Conservation (phyloP, 2,329 filamentous ascomycete genomes). For the Botrytis paeoniae region DNA sequence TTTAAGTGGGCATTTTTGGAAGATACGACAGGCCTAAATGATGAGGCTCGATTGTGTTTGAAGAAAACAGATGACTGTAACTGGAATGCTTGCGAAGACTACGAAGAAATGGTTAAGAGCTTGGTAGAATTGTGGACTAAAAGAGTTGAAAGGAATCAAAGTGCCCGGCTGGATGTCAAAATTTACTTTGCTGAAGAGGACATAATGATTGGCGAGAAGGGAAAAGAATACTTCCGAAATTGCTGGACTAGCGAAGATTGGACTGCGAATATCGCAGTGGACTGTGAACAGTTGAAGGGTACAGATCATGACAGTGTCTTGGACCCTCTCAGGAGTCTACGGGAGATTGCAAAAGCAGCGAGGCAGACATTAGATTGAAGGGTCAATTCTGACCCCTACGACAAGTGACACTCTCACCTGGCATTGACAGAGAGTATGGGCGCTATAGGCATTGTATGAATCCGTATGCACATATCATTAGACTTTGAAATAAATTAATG, state of each 20-base stretch:
- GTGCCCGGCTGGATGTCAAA: conserved; percentile 25
- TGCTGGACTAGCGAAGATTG: conserved; percentile 40
- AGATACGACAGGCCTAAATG: conserved; percentile 32
- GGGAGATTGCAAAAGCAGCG: conserved; percentile 18
- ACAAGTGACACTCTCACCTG: background rate
- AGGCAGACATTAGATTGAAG: background rate
- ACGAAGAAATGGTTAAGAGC: conserved; percentile 23
- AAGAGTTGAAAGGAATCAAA: conserved; percentile 19
- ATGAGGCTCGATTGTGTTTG: conserved; percentile 35
- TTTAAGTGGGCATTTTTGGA: conserved; percentile 31
- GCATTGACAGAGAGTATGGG: background rate
- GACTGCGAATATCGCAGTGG: conserved; percentile 38
- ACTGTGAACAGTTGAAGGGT: conserved; percentile 32
- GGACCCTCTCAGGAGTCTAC: conserved; percentile 23
- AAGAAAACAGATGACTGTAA: conserved; percentile 25
- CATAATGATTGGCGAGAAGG: conserved; percentile 43
- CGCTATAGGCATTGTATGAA: background rate
- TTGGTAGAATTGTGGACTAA: conserved; percentile 26
- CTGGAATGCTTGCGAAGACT: conserved; percentile 29
- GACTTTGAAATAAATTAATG: conserved; percentile 1
- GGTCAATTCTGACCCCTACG: background rate
- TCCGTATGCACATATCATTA: conserved; percentile 1
- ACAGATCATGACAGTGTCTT: conserved; percentile 42
- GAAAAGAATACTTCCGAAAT: conserved; percentile 43
- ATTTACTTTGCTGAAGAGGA: conserved; percentile 41